Evolutionary conservation across 306 rosid genomes (phyloP), one percentile per base, ranked within the genome.

Genomic region (Sindora glabra): DNA sequence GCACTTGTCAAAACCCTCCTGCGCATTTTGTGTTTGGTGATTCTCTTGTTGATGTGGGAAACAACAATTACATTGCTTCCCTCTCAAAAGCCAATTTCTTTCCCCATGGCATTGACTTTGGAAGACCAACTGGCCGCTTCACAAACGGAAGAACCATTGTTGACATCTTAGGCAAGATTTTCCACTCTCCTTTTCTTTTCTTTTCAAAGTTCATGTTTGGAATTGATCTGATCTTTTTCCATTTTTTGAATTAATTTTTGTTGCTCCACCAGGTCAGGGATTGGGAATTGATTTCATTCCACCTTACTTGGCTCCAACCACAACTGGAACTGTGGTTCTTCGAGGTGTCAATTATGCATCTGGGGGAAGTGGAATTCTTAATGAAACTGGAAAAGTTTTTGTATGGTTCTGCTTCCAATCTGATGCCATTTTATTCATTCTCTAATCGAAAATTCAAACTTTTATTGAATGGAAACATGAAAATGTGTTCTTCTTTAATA

Each of bases 331-430:
- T 1, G 70, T 68, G 19, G 24, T 81, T 74, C 69, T 89, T 46
- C 65, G 58, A 34, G 96, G 91, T 29, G 86, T 79, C 30, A 89
- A 89, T 45, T 86, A 86, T 71, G 96, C 91, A 21, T 89, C 91
- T 19, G 91, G 89, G 12, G 85, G 83, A 7, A 64, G 81, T 71
- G 91, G 95, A 59, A 83, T 86, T 82, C 81, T 85, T 21, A 89
- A 89, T 40, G 2, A 30, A 16, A 86, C 87, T 0, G 97, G 95
- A 34, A 38, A 65, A 40, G 44, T 70, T 29, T 86, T 83, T 64
- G 95, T 83, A 64, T 77, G 65, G 60, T 67, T 61, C 12, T 75
- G 16, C 59, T 69, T 29, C 34, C 5, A 9, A 1, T 29, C 8
- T 27, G 32, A 6, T 27, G 6, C 6, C 2, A 24, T 25, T 2